phyloP scores from a whole-genome alignment of 495 filamentous ascomycete species.

The Penicillium diatomitis region DNA sequence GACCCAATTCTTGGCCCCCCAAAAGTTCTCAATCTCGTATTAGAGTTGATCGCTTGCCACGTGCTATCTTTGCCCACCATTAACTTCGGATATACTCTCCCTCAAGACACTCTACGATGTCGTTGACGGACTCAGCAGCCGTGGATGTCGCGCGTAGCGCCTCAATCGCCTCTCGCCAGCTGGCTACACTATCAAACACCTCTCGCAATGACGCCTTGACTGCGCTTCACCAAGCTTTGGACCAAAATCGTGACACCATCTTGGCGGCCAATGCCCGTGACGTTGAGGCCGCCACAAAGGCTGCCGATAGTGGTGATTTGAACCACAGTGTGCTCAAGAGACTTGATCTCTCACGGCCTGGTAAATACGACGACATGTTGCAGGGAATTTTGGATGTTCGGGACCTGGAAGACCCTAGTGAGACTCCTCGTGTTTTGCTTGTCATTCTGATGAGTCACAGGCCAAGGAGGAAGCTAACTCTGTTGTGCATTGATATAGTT shows the following conservation, averaged over 20 bases:
- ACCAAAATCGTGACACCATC: slow-evolving; percentile 59
- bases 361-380: slow-evolving; percentile 97
- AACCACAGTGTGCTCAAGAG: slow-evolving; percentile 84
- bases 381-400: slow-evolving; percentile 88
- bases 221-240: slow-evolving; percentile 65
- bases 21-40: too few species aligned
- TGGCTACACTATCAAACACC: slow-evolving; percentile 53
- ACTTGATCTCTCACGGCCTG: slow-evolving; percentile 71
- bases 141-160: slow-evolving; percentile 57
- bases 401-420: slow-evolving; percentile 79
- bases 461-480: neutral
- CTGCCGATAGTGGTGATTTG: slow-evolving; percentile 62
- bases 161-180: slow-evolving; percentile 58
- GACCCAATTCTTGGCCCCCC: neutral
- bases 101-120: slow-evolving; percentile 40
- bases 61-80: too few species aligned
- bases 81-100: too few species aligned
- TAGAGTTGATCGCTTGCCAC: too few species aligned
- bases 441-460: neutral
- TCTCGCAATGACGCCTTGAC: slow-evolving; percentile 79
- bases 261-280: slow-evolving; percentile 80
- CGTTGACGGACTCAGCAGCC: slow-evolving; percentile 63
- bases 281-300: slow-evolving; percentile 59
- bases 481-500: slow-evolving; percentile 42
- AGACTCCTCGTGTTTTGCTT: slow-evolving; percentile 16